Conservation (phyloP, 345 rosid species). For the Rhodomyrtus tomentosa region DNA sequence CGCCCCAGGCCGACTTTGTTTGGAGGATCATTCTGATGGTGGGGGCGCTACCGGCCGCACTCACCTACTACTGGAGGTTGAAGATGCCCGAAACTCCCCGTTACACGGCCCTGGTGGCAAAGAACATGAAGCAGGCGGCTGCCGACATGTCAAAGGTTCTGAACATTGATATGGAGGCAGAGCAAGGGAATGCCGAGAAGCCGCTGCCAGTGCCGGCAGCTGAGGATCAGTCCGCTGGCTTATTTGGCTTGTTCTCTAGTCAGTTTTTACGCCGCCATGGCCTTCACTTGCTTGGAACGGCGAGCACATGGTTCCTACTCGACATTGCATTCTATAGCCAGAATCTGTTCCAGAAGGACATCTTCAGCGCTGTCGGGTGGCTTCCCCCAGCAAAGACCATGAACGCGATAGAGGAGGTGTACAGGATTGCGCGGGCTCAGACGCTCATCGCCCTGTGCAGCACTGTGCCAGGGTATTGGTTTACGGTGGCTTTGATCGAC, state of each 20-base stretch:
- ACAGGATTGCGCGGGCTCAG: conserved; percentile 67
- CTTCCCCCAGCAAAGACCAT: conserved; percentile 63
- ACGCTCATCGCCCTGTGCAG: conserved; percentile 74
- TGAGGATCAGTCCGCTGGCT: conserved; percentile 8
- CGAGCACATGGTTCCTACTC: conserved; percentile 76
- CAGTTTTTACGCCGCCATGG: conserved; percentile 57
- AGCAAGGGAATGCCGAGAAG: conserved; percentile 23
- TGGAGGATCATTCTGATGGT: conserved; percentile 79
- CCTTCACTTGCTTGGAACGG: conserved; percentile 75
- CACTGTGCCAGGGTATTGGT: conserved; percentile 86
- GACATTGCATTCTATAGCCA: conserved; percentile 80
- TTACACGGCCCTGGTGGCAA: conserved; percentile 82
- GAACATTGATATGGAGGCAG: conserved; percentile 56
- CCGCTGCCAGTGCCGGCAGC: neutral
- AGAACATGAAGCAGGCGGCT: conserved; percentile 60
- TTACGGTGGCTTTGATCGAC: conserved; percentile 61
- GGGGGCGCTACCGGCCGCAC: conserved; percentile 72
- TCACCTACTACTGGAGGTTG: conserved; percentile 72
- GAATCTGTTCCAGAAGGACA: conserved; percentile 78
- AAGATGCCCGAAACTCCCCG: conserved; percentile 94
- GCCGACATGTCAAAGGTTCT: conserved; percentile 76
- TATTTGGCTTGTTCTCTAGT: conserved; percentile 47
- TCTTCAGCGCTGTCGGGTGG: conserved; percentile 81
- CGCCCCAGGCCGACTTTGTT: conserved; percentile 60
- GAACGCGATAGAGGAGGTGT: conserved; percentile 76